Evolutionary conservation across 805 yeast genomes (phyloP).

Genomic region (Saccharomycopsis fermentans): DNA sequence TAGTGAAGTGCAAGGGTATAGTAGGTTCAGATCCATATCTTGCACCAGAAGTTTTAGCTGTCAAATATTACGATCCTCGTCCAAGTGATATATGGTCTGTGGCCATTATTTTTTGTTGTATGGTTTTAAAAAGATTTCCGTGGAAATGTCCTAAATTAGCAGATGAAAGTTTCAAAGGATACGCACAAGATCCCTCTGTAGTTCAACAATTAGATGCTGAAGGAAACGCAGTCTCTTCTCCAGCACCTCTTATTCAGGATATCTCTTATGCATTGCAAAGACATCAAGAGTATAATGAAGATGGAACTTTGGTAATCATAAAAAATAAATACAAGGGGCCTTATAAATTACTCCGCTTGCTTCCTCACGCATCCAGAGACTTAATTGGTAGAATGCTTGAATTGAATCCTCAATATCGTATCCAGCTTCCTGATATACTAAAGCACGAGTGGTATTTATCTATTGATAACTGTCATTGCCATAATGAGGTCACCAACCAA

Average conservation of each 20-base stretch:
- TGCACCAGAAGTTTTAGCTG: constrained; percentile 67
- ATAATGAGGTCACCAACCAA: constrained; percentile 8
- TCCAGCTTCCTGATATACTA: constrained; percentile 45
- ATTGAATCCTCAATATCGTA: constrained; percentile 49
- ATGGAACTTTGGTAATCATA: constrained; percentile 21
- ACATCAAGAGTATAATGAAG: constrained; percentile 20
- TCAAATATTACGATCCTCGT: constrained; percentile 59
- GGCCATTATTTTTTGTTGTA: constrained; percentile 77
- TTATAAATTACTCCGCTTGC: constrained; percentile 63
- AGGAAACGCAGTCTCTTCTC: constrained; percentile 16
- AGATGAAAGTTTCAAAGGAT: constrained; percentile 63
- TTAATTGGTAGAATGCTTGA: constrained; percentile 59
- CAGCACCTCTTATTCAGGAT: constrained; percentile 15
- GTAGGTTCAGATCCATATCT: constrained; percentile 83
- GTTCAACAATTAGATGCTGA: constrained; percentile 75
- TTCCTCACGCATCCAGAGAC: constrained; percentile 80
- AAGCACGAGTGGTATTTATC: constrained; percentile 46
- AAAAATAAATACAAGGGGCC: constrained; percentile 55
- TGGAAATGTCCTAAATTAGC: constrained; percentile 72
- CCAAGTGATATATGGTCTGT: constrained; percentile 78
- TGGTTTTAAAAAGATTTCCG: constrained; percentile 77
- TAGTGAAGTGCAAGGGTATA: constrained; percentile 59
- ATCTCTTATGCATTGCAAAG: constrained; percentile 7
- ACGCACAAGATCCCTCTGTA: constrained; percentile 34
- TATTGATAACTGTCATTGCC: constrained; percentile 45